Evolutionary conservation across 345 rosid genomes (phyloP).

Genomic region (Eucalyptus marginata): DNA sequence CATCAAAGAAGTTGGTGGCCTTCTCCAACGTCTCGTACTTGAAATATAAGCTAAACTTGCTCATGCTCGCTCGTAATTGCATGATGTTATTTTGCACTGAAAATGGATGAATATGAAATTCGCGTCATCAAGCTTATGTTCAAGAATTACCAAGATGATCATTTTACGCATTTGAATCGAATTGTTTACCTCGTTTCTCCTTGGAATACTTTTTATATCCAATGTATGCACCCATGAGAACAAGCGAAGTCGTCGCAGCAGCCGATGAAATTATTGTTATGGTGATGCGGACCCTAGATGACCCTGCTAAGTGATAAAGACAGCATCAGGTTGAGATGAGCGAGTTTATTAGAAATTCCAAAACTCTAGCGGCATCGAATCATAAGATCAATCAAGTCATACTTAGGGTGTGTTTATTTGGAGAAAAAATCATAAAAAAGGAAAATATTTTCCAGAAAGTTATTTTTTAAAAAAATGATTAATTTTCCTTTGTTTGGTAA

Average conservation of each 20-base stretch:
- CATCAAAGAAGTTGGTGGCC: conserved; percentile 50
- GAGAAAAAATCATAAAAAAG: too few relatives aligned
- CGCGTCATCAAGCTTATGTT: background rate
- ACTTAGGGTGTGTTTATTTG: too few relatives aligned
- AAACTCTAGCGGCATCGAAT: background rate
- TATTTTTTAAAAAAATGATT: too few relatives aligned
- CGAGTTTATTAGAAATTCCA: background rate
- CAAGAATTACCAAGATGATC: background rate
- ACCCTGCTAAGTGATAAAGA: background rate
- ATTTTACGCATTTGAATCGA: background rate
- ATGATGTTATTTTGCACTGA: background rate
- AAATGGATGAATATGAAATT: background rate
- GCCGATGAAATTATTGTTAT: background rate
- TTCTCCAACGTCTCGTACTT: conserved; percentile 58
- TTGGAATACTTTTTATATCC: background rate
- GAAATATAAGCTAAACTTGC: conserved; percentile 18
- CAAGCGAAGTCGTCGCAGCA: background rate
- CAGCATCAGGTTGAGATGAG: background rate
- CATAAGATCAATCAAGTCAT: background rate
- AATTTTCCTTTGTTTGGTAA: too few relatives aligned
- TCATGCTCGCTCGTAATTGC: background rate
- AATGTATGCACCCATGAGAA: background rate
- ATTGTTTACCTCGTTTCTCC: background rate
- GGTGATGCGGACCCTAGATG: background rate
- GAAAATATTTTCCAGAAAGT: too few relatives aligned